A percentile compares a stretch with the other conserved stretches of the same genome.
Conservation (phyloP, 495 filamentous ascomycete genomes). For the Rhizodiscina lignyota region DNA sequence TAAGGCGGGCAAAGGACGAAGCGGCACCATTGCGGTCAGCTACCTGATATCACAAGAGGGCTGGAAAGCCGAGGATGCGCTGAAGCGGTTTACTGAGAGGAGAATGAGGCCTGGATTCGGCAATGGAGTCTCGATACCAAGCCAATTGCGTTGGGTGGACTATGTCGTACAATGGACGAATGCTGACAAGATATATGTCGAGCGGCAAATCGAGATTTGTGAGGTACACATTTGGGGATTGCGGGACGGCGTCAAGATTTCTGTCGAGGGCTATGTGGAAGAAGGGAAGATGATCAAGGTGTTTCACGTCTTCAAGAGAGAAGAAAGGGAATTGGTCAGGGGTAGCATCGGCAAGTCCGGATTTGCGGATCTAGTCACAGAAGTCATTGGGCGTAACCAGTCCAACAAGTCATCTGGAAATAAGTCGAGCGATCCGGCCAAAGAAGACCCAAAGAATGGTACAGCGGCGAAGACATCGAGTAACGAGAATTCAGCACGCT, state of each 20-base stretch:
- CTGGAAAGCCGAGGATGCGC: slow-evolving; percentile 63
- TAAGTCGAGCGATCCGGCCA: not conserved
- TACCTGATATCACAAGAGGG: slow-evolving; percentile 85
- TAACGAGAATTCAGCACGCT: not conserved
- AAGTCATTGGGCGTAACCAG: slow-evolving; percentile 17
- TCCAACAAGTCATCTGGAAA: slow-evolving; percentile 15
- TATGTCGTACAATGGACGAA: slow-evolving; percentile 83
- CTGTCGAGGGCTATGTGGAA: slow-evolving; percentile 70
- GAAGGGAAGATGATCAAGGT: slow-evolving; percentile 73
- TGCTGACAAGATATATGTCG: slow-evolving; percentile 60
- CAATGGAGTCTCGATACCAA: slow-evolving; percentile 80
- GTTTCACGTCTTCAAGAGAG: slow-evolving; percentile 61
- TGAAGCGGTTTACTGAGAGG: slow-evolving; percentile 68
- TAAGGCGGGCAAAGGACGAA: slow-evolving; percentile 90
- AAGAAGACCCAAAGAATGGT: not conserved
- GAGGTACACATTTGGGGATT: slow-evolving; percentile 87
- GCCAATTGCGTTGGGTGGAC: slow-evolving; percentile 72
- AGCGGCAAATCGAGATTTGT: slow-evolving; percentile 65
- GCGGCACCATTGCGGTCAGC: slow-evolving; percentile 71
- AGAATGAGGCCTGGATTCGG: slow-evolving; percentile 84
- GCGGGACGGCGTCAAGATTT: slow-evolving; percentile 72
- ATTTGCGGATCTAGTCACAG: slow-evolving; percentile 31
- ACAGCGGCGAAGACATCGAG: not conserved
- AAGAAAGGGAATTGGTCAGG: slow-evolving; percentile 53
- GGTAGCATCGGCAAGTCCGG: slow-evolving; percentile 25